These are phyloP conservation scores for Chlorella sorokiniana DNA, from an alignment of 139 green algal species.

Conservation along the genomic window DNA sequence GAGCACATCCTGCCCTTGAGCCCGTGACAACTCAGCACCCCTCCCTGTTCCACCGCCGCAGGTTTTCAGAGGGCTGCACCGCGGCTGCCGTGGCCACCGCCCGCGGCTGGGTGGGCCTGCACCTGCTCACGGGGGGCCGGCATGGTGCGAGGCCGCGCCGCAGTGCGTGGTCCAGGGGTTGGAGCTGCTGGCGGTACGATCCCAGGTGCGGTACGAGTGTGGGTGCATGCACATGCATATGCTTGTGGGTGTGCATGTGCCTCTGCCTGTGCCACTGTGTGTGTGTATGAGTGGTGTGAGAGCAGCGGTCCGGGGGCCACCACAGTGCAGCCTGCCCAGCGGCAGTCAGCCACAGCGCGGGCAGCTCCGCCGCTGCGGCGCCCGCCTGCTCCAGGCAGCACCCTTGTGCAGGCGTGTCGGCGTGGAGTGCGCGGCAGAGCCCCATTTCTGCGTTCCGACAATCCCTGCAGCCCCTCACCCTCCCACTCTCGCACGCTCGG, in stretches of 20 bases:
- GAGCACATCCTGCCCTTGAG: too few relatives aligned
- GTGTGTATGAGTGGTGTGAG: too few relatives aligned
- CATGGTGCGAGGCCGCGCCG: slow-evolving; percentile 35
- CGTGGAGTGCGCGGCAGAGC: background rate
- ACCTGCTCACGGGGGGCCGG: slow-evolving; percentile 39
- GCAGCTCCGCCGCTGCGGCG: too few relatives aligned
- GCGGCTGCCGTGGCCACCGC: slow-evolving; percentile 31
- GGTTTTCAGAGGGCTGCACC: slow-evolving; percentile 29
- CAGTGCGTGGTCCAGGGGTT: slow-evolving; percentile 27
- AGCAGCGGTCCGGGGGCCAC: too few relatives aligned
- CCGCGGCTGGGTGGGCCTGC: slow-evolving; percentile 23
- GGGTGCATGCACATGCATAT: too few relatives aligned
- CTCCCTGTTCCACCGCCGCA: slow-evolving; percentile 9
- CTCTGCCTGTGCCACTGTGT: too few relatives aligned
- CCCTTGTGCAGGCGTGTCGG: too few relatives aligned
- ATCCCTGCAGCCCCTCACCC: background rate
- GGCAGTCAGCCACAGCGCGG: too few relatives aligned
- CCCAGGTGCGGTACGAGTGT: slow-evolving; percentile 9
- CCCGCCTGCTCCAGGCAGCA: too few relatives aligned
- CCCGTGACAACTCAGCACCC: background rate
- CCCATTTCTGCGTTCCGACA: background rate
- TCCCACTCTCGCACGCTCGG: background rate
- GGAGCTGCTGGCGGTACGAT: slow-evolving; percentile 20
- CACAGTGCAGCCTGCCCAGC: too few relatives aligned
- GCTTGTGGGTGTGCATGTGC: too few relatives aligned